These are phyloP conservation scores for Aspergillus cavernicola DNA, from an alignment of 495 filamentous ascomycete genomes.

Conservation along the genomic window DNA sequence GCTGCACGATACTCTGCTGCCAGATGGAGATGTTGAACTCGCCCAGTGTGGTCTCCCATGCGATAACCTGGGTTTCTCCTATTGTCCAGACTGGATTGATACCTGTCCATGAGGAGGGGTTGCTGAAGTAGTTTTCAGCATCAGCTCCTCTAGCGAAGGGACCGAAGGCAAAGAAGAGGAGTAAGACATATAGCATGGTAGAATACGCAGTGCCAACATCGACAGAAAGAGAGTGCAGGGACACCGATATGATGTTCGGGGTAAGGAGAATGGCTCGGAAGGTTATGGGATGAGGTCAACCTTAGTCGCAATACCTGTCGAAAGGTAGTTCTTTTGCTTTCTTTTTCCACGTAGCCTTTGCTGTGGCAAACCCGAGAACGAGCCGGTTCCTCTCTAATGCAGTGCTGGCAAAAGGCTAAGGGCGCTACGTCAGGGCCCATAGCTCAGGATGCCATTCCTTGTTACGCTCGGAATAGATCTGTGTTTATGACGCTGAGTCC, in stretches of 20 bases:
- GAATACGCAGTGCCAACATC: neutral
- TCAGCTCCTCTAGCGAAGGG: neutral
- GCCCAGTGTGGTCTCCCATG: slow-evolving; percentile 10
- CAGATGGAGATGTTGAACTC: slow-evolving; percentile 13
- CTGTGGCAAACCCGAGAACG: no score
- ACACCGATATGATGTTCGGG: neutral
- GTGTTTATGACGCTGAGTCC: no score
- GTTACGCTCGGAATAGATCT: no score
- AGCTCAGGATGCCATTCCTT: no score
- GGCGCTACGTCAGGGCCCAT: no score
- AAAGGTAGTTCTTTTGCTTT: no score
- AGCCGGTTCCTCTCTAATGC: no score
- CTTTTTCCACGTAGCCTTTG: no score
- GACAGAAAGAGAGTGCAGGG: neutral
- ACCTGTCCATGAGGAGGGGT: slow-evolving; percentile 3
- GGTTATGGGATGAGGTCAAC: neutral
- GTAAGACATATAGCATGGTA: neutral
- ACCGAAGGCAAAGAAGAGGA: neutral
- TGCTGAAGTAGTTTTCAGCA: slow-evolving; percentile 8
- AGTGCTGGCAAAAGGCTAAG: no score
- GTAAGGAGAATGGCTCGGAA: neutral
- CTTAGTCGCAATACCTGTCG: no score
- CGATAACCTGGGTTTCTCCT: slow-evolving; percentile 9
- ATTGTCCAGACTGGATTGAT: slow-evolving; percentile 12
- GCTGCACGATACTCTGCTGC: slow-evolving; percentile 11